phyloP scores from a whole-genome alignment of 345 rosid species.

The Eucalyptus pauciflora region DNA sequence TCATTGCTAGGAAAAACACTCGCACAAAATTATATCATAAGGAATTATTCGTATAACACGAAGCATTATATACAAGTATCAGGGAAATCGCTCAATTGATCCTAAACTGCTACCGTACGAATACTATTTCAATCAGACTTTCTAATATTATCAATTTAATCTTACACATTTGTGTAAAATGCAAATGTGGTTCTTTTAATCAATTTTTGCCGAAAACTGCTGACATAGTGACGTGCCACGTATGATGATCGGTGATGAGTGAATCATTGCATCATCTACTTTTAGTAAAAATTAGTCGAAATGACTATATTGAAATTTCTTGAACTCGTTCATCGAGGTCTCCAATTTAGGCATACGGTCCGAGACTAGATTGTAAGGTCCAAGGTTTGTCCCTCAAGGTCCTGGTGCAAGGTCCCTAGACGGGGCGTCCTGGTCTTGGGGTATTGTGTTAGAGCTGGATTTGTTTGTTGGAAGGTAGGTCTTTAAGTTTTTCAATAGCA shows the following conservation, averaged over 20 bases:
- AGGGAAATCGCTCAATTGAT: fast-evolving
- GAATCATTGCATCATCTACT: background rate
- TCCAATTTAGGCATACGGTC: background rate
- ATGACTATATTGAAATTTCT: background rate
- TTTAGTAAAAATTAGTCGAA: background rate
- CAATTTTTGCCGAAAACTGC: no score
- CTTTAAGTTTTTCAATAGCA: background rate
- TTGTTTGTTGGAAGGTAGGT: background rate
- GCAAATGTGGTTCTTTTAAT: background rate
- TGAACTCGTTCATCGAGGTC: background rate
- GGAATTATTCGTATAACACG: background rate
- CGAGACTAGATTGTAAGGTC: background rate
- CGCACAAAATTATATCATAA: background rate
- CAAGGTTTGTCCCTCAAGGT: background rate
- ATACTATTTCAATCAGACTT: fast-evolving
- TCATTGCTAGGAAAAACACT: background rate
- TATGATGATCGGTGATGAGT: background rate
- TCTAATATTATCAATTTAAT: background rate
- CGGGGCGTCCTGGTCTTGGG: fast-evolving
- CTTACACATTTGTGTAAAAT: background rate
- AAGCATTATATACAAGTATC: background rate
- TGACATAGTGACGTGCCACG: background rate
- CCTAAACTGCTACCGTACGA: no score
- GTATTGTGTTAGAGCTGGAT: background rate
- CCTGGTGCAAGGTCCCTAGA: background rate